Base-by-base conservation (phyloP, 129 eudicot species). In the Tagetes patula region DNA sequence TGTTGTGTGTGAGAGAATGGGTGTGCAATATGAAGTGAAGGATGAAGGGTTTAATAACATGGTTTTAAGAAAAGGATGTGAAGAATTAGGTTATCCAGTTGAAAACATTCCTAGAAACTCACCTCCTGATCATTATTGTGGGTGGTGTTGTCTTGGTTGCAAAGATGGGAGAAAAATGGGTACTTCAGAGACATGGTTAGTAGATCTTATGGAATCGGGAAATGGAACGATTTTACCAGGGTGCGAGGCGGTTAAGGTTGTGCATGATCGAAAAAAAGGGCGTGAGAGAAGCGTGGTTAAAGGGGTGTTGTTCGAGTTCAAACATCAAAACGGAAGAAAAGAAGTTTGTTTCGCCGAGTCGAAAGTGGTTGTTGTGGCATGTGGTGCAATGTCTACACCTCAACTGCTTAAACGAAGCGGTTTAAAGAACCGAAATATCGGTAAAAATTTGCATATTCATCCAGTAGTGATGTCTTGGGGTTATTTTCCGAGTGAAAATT, bases 401-500 rank as follows among this genome's bases (percentile, higher is more conserved):
- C 71, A 68, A n/a, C 75, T 87, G 5, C 75, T 90, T 3, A 87
- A 77, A 61, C 62, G 65, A 45, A 90, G 96, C 11, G 94, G 96
- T 0, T 69, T 90, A 31, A 87, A 80, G 82, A 90, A 90, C 47
- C 83, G 77, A 0, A 90, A 85, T 43, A 87, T 90, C 3, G 96
- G 94, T 8, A 83, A 74, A 8, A 78, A 90, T 46, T 40, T 90
- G 8, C 96, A 87, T 67, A 69, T 90, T 43, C 96, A 90, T 75
- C 96, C 94, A 0, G 96, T 90, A 65, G 72, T 67, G 13, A 70
- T 90, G 87, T 94, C 78, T 1, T 87, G 96, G 96, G 96, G 96
- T 3, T 79, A 87, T 50, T 85, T 90, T 41, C 88, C 91, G 0
- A 3, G 54, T 0, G 37, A 62, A 8, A 32, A 12, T 2, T 87